Conservation (phyloP, 257 asterid genomes). For the Nyctanthes arbortristis region DNA sequence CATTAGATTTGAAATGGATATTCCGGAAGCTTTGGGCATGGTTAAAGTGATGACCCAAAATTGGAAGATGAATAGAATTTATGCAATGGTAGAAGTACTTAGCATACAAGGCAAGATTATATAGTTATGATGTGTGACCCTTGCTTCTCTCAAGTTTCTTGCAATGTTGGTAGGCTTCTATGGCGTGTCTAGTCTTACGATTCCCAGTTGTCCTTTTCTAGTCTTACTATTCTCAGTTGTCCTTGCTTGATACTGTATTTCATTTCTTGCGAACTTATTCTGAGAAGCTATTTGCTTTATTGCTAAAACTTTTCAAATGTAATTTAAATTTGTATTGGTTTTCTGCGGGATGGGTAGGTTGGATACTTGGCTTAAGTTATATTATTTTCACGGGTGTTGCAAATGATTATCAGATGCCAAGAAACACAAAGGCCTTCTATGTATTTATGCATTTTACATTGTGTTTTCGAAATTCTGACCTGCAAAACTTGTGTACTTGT, state of each 20-base stretch:
- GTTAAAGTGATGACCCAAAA: too few relatives aligned
- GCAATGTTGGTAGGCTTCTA: background rate
- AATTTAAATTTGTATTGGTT: conserved; percentile 10
- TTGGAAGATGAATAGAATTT: too few relatives aligned
- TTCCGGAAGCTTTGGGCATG: background rate
- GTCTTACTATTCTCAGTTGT: background rate
- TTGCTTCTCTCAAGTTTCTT: too few relatives aligned
- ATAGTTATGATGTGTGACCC: background rate
- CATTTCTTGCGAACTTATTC: background rate
- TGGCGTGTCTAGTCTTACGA: too few relatives aligned
- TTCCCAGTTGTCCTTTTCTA: too few relatives aligned
- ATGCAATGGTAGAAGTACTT: too few relatives aligned
- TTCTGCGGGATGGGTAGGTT: conserved; percentile 96
- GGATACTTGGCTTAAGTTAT: conserved; percentile 23
- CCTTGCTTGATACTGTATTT: background rate
- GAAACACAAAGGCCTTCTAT: conserved; percentile 19
- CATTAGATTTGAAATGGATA: background rate
- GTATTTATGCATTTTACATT: background rate
- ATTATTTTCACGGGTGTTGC: conserved; percentile 7
- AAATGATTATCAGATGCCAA: conserved; percentile 20
- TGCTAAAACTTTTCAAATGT: background rate
- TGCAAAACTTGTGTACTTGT: conserved; percentile 2
- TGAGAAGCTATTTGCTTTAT: background rate
- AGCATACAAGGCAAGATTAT: background rate
- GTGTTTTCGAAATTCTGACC: background rate